phyloP scores from a whole-genome alignment of 1,284 basidiomycete species.

The Cryptococcus amylolentus region DNA sequence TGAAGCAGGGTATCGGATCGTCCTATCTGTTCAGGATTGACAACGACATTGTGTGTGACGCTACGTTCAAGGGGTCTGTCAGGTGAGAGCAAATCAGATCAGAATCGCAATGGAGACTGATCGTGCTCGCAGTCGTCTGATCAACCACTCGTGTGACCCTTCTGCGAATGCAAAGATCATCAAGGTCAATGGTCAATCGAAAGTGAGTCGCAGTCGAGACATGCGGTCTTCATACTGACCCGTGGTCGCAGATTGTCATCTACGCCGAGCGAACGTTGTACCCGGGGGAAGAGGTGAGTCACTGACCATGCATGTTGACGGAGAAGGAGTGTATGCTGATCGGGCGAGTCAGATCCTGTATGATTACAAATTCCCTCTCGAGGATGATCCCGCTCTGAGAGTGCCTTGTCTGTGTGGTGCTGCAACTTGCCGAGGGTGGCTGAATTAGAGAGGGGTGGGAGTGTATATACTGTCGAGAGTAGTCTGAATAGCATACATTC shows the following conservation, averaged over 20 bases:
- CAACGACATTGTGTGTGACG: slow-evolving; percentile 90
- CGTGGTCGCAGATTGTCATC: slow-evolving; percentile 74
- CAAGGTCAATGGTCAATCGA: slow-evolving; percentile 93
- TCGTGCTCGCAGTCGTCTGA: slow-evolving; percentile 65
- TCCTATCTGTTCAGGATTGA: slow-evolving; percentile 92
- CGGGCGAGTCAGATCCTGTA: slow-evolving; percentile 27
- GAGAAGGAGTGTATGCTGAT: neutral
- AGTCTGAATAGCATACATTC: too few species aligned
- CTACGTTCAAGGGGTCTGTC: slow-evolving; percentile 96
- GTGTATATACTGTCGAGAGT: too few species aligned
- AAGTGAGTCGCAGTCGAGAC: slow-evolving; percentile 24
- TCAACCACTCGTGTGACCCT: slow-evolving; percentile 95
- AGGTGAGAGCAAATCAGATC: slow-evolving; percentile 59
- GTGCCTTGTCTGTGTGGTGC: slow-evolving; percentile 86
- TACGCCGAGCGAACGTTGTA: slow-evolving; percentile 94
- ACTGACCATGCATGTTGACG: neutral
- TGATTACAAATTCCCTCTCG: slow-evolving; percentile 46
- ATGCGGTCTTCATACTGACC: slow-evolving; percentile 3
- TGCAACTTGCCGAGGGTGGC: slow-evolving; percentile 78
- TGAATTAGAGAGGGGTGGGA: slow-evolving; percentile 58
- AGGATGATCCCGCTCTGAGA: slow-evolving; percentile 43
- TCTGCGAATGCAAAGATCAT: slow-evolving; percentile 99
- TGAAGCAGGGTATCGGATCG: slow-evolving; percentile 90
- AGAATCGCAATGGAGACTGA: too few species aligned
- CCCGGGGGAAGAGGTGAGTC: slow-evolving; percentile 87